Evolutionary conservation across 139 green algal species (phyloP), one percentile per base, ranked within the genome.

Genomic region (Micractinium sp.): DNA sequence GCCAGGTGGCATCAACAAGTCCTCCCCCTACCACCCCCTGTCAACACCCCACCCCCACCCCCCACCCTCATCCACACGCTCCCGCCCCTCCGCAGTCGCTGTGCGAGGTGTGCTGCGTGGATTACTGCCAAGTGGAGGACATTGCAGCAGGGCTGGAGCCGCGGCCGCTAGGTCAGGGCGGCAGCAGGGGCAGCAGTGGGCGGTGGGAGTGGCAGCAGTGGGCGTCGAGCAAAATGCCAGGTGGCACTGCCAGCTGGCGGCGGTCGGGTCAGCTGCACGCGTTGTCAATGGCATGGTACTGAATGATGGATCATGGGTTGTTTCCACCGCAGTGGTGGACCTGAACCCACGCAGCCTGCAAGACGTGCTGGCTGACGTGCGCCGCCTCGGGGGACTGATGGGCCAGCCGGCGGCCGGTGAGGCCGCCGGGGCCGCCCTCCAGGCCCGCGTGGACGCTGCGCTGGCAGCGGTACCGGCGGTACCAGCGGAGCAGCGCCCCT

Each of bases 101-200:
- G 23, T 97, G 95, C 87, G 85, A 87, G 33, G 95, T 97, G 29
- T 96, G 94, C 91, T 90, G 80, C 47, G 94, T 97, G 9, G 93
- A 96, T 85, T 92, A 80, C 66, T 85, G 85, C 74, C 53, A 84
- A 25, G 94, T 97, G 13, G 16, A 94, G 79, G 31, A 89, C 66
- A 29, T 95, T 2, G 90, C 87, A 0, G 80, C 63, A 0, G 41
- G 77, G 9, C 91, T 94, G 71, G 53, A 90, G 12, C 88, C 90
- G 15, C 67, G 66, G 13, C 93, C 92, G 0, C 38, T 71, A 7
- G 47, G 47, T 56, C 7, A 56, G 47, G 5, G 47, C n/a, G n/a
- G n/a, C n/a, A n/a, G n/a, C n/a, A n/a, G n/a, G n/a, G n/a, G n/a
- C n/a, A n/a, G n/a, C n/a, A n/a, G n/a, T n/a, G n/a, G n/a, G n/a